phyloP scores from a whole-genome alignment of 106 monocot genomes.

The Dendrobium catenatum region DNA sequence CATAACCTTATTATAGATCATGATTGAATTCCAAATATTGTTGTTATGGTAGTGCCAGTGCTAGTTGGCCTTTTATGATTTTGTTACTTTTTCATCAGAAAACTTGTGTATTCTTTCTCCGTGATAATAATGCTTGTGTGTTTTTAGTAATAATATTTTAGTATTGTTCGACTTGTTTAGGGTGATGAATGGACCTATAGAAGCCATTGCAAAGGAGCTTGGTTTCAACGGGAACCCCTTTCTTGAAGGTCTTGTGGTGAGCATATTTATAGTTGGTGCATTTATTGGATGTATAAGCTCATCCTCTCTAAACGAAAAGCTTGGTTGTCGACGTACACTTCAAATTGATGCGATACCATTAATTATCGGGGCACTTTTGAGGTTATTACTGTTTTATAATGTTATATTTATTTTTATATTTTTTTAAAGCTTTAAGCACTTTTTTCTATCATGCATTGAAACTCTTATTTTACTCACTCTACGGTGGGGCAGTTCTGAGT shows the following conservation, averaged over 20 bases:
- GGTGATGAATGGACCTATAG: constrained; percentile 96
- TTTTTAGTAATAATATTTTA: background rate
- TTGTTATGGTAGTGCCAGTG: background rate
- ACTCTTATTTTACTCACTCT: background rate
- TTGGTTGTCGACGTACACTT: constrained; percentile 73
- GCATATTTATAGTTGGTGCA: constrained; percentile 91
- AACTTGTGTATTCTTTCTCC: background rate
- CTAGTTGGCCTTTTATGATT: background rate
- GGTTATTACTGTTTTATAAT: constrained; percentile 26
- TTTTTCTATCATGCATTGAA: background rate
- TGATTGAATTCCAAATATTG: no score
- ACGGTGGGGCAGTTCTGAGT: no score
- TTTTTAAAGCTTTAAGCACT: constrained; percentile 1
- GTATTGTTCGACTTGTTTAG: constrained; percentile 21
- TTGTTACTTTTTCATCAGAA: background rate
- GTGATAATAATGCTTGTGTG: background rate
- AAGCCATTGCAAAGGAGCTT: constrained; percentile 68
- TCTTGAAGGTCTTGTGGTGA: constrained; percentile 92
- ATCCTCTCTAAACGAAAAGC: constrained; percentile 45
- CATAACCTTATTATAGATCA: no score
- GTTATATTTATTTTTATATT: background rate
- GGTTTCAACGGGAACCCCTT: constrained; percentile 76
- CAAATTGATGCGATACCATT: constrained; percentile 72
- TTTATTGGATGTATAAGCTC: constrained; percentile 74
- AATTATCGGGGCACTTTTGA: constrained; percentile 74